These are phyloP conservation scores for Wickerhamiella vanderwaltii DNA, from an alignment of 805 yeast genomes.

Conservation along the genomic window DNA sequence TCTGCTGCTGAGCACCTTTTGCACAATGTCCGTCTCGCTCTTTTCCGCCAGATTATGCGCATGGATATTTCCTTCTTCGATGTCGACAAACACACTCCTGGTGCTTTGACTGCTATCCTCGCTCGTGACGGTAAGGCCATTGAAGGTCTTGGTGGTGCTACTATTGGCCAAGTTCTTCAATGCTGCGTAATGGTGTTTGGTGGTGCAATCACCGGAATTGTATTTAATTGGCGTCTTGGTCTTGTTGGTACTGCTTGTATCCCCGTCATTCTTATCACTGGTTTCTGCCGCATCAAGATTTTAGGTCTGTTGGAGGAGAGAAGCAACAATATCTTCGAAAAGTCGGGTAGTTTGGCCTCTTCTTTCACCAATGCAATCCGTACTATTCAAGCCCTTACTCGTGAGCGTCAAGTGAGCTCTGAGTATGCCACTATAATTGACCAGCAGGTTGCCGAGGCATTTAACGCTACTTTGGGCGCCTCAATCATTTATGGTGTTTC, in stretches of 20 bases:
- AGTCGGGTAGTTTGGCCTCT: slow-evolving; percentile 33
- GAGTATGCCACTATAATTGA: slow-evolving; percentile 25
- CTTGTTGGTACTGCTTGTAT: slow-evolving; percentile 31
- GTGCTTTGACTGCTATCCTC: slow-evolving; percentile 29
- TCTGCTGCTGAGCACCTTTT: slow-evolving; percentile 27
- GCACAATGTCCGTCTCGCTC: slow-evolving; percentile 25
- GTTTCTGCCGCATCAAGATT: slow-evolving; percentile 30
- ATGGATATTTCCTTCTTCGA: slow-evolving; percentile 31
- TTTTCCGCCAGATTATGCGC: slow-evolving; percentile 28
- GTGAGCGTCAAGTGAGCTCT: slow-evolving; percentile 29
- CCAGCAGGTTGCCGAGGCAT: slow-evolving; percentile 25
- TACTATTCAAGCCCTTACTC: slow-evolving; percentile 33
- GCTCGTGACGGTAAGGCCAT: slow-evolving; percentile 32
- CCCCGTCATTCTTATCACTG: slow-evolving; percentile 30
- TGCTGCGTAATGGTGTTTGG: slow-evolving; percentile 29
- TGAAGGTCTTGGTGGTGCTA: slow-evolving; percentile 33
- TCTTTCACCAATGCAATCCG: slow-evolving; percentile 31
- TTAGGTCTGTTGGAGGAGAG: slow-evolving; percentile 27
- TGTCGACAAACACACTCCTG: slow-evolving; percentile 28
- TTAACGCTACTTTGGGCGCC: slow-evolving; percentile 23
- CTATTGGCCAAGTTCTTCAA: slow-evolving; percentile 30
- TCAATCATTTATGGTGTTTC: slow-evolving; percentile 29
- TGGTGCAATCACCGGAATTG: slow-evolving; percentile 32
- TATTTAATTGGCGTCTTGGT: slow-evolving; percentile 31
- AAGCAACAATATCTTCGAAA: slow-evolving; percentile 29